Conservation (phyloP, 2,329 filamentous ascomycete genomes). For the Aspergillus transmontanensis region DNA sequence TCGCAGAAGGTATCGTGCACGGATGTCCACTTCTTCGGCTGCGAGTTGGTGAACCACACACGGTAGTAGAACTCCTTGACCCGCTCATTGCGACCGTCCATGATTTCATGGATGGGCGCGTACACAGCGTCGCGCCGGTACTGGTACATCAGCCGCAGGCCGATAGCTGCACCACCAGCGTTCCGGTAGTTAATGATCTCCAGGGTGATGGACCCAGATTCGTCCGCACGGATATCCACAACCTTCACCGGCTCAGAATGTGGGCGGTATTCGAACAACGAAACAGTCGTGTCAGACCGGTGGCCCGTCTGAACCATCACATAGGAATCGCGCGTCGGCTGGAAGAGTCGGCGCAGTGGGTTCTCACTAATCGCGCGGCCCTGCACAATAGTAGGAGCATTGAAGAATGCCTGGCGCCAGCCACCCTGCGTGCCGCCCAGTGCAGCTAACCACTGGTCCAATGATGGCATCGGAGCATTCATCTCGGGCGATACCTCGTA, state of each 20-base stretch:
- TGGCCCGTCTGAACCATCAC: not conserved
- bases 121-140: conserved; percentile 96
- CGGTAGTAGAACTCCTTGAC: conserved; percentile 99
- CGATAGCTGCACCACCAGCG: conserved; percentile 75
- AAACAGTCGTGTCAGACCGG: not conserved
- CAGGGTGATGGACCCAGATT: not conserved
- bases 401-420: conserved; percentile 6
- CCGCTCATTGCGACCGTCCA: conserved; percentile 92
- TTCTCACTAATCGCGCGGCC: not conserved
- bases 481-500: not conserved
- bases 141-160: conserved; percentile 81
- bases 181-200: conserved; percentile 47
- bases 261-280: not conserved
- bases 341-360: conserved; percentile 4
- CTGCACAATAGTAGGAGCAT: conserved; percentile 1
- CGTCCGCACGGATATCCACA: not conserved
- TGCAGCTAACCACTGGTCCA: not conserved
- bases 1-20: conserved; percentile 62
- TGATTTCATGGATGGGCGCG: conserved; percentile 95
- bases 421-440: conserved; percentile 7
- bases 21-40: not conserved
- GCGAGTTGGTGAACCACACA: conserved; percentile 91
- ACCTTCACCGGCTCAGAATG: not conserved
- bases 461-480: conserved; percentile 5
- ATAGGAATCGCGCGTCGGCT: not conserved